These are phyloP conservation scores for Debaryomyces maramus DNA, from an alignment of 805 yeast species.

Conservation along the genomic window DNA sequence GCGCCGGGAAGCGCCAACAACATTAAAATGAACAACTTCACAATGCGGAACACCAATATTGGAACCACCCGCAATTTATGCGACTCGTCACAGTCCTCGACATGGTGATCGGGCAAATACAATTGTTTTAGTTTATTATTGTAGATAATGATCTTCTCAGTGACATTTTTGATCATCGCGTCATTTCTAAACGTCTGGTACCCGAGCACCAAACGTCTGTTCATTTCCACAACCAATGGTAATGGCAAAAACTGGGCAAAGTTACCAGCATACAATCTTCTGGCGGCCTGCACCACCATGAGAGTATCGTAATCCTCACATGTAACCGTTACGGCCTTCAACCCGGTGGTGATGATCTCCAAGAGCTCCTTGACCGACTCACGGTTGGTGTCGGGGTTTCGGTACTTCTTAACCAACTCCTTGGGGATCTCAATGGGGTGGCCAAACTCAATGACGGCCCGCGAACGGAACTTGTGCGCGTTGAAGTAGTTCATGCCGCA, in stretches of 20 bases:
- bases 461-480: conserved; percentile 90
- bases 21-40: conserved; percentile 56
- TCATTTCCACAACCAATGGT: conserved; percentile 85
- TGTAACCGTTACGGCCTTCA: conserved; percentile 82
- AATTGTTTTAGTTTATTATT: conserved; percentile 56
- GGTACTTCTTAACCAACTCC: conserved; percentile 63
- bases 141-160: conserved; percentile 64
- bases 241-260: conserved; percentile 70
- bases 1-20: conserved; percentile 84
- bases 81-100: conserved; percentile 54
- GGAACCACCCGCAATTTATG: conserved; percentile 50
- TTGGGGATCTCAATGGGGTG: conserved; percentile 67
- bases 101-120: conserved; percentile 57
- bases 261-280: conserved; percentile 82
- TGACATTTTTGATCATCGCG: conserved; percentile 62
- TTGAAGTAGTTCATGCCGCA: conserved; percentile 98
- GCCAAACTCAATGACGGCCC: conserved; percentile 96
- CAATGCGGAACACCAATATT: conserved; percentile 56
- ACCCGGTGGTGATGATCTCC: conserved; percentile 67
- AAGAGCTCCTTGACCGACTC: conserved; percentile 73
- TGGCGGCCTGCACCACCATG: conserved; percentile 86
- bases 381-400: conserved; percentile 62
- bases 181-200: conserved; percentile 72
- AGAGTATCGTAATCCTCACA: conserved; percentile 88
- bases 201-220: conserved; percentile 81